Base-by-base conservation (phyloP, 345 rosid species). In the Linum lewisii region DNA sequence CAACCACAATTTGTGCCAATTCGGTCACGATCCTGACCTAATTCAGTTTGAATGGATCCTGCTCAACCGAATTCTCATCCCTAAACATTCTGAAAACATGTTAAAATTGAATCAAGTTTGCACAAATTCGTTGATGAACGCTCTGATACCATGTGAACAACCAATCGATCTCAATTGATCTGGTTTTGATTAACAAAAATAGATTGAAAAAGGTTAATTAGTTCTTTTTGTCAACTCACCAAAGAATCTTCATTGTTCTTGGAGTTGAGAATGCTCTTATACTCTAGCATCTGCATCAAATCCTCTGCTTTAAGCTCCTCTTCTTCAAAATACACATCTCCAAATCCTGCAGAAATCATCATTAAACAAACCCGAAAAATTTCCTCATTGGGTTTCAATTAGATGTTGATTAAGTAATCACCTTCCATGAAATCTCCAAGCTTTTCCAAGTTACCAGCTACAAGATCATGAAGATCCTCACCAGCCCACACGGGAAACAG, bases 221-320 rank as follows among this genome's bases (percentile, higher is more conserved):
- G 34, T 29, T 29, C 5, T 29, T 4, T 29, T 29, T 4, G 34
- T 29, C 0, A 29, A 56, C 90, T 16, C 65, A 90, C 97, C 89
- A 90, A 66, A 51, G 87, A 69, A 61, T 87, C 97, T 65, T 87
- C 94, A 5, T 24, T 67, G 53, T 52, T 78, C 73, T 87, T 79
- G 38, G 95, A 85, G 70, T 34, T 70, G 54, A 83, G 45, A 21
- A 38, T 45, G 51, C 6, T 13, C 18, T 4, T 7, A 3, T 24
- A 23, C 5, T 24, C 24, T 24, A 25, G 45, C 45, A 23, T 23
- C 7, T 4, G 34, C 34, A 29, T 11, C 5, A 0, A 24, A 15
- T 4, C 22, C 25, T 9, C 13, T 36, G 18, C 6, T 10, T 9
- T 11, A 0, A 21, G 0, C 13, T 29, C 22, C 7, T 36, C 6